Evolutionary conservation across 305 asterid species (phyloP), one percentile per base, ranked within the genome.

Genomic region (Fraxinus albicans): DNA sequence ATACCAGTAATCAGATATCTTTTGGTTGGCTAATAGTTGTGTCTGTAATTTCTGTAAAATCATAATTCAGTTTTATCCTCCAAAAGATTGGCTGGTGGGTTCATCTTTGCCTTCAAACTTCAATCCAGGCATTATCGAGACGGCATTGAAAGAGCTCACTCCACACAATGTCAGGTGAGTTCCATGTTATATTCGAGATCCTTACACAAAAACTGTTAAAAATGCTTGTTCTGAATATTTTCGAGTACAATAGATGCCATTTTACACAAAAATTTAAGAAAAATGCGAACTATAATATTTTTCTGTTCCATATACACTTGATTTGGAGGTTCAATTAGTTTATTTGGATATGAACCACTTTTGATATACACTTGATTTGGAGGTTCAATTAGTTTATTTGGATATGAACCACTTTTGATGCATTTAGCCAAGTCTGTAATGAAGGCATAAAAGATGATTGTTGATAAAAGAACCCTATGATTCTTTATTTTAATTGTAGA

Each of bases 21-120:
- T 31, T 80, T 63, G 73, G 72, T 85, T 82, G 44, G 73, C 80
- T 86, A 36, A 84, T 60, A 36, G 70, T 79, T 50, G 50, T 83
- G 73, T 81, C 82, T 77, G 78, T 86, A 69, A 73, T 85, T 77
- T 85, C 35, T 83, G 74, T 83, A 77, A 75, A 79, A 79, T 63
- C 38, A 12, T 84, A 73, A 88, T 88, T 63, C 86, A 96, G 99
- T 90, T 85, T 82, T 96, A 93, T 89, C 98, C 98, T 79, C 94
- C 95, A 73, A 77, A 90, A 87, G 98, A 96, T 91, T 96, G 98
- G 99, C 87, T 96, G 76, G 98, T 91, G 81, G 96, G 95, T 82
- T 91, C 99, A 72, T 93, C 98, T 83, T 86, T 96, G 90, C 95
- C 96, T 83, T 92, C 93, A 73, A 91, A 88, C 82, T 96, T 91